A percentile compares a stretch with the other conserved stretches of the same genome.
These are phyloP conservation scores for Lentinula boryana DNA, from an alignment of 768 basidiomycete genomes.

Conservation along the genomic window DNA sequence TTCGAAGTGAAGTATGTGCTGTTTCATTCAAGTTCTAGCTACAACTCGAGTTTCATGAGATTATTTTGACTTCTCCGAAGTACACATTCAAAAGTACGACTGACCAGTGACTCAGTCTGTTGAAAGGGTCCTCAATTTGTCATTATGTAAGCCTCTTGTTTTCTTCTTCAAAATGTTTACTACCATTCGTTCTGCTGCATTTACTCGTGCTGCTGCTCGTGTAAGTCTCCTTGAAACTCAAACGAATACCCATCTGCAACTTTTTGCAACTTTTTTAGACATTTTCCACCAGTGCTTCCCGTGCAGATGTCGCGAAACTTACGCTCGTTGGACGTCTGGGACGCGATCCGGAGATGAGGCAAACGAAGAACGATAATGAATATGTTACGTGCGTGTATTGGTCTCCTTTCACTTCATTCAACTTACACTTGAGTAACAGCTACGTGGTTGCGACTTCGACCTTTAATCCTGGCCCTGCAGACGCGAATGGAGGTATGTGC, in stretches of 20 bases:
- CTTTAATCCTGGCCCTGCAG: constrained; percentile 48
- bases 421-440: constrained; percentile 26
- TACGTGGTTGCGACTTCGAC: constrained; percentile 76
- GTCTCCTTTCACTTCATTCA: background rate
- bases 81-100: no score
- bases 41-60: background rate
- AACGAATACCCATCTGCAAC: background rate
- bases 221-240: constrained; percentile 27
- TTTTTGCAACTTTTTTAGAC: constrained; percentile 29
- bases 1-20: no score
- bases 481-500: constrained; percentile 54
- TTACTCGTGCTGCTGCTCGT: constrained; percentile 36
- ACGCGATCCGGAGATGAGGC: constrained; percentile 63
- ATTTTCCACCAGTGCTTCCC: constrained; percentile 56
- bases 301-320: constrained; percentile 68
- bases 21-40: no score
- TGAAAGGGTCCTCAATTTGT: background rate
- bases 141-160: constrained; percentile 6
- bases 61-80: background rate
- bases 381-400: constrained; percentile 56
- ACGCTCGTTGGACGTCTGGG: constrained; percentile 70
- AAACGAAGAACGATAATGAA: constrained; percentile 71
- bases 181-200: constrained; percentile 36
- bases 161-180: constrained; percentile 39
- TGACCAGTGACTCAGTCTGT: no score